Percentiles rank a stretch among this genome's conserved stretches.
These are phyloP conservation scores for Marsdenia floribunda DNA, from an alignment of 257 asterid species.

Conservation along the genomic window DNA sequence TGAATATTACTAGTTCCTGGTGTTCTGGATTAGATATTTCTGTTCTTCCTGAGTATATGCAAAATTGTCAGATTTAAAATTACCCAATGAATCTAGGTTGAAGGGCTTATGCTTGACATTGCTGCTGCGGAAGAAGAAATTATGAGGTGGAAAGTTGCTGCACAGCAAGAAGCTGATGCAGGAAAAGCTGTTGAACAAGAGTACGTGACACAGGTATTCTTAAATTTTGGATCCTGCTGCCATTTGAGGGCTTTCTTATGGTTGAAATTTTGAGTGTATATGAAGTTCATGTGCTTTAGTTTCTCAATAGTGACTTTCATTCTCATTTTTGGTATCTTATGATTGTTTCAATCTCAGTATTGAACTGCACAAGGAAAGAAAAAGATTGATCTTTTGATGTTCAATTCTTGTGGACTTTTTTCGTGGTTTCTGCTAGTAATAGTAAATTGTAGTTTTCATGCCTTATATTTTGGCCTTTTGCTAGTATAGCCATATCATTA, in stretches of 20 bases:
- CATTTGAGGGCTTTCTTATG: background rate
- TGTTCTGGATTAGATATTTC: slow-evolving; percentile 3
- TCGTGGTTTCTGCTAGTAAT: background rate
- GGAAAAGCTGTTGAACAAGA: slow-evolving; percentile 91
- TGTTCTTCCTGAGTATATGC: background rate
- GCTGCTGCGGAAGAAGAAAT: slow-evolving; percentile 96
- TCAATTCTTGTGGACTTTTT: background rate
- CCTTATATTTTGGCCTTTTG: background rate
- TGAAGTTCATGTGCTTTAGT: background rate
- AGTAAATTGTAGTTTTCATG: background rate
- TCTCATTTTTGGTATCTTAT: background rate
- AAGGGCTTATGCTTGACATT: slow-evolving; percentile 93
- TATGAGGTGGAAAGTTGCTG: slow-evolving; percentile 88
- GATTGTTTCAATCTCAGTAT: background rate
- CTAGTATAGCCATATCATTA: background rate
- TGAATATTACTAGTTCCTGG: background rate
- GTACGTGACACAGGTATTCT: slow-evolving; percentile 59
- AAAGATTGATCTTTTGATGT: background rate
- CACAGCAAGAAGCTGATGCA: slow-evolving; percentile 97
- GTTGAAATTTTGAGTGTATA: background rate
- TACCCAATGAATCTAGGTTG: slow-evolving; percentile 48
- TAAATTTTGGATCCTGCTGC: background rate
- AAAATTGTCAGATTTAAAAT: background rate
- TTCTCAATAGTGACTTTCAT: background rate
- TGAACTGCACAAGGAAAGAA: background rate